Base-by-base conservation (phyloP, 768 basidiomycete genomes). In the Lactarius vividus region DNA sequence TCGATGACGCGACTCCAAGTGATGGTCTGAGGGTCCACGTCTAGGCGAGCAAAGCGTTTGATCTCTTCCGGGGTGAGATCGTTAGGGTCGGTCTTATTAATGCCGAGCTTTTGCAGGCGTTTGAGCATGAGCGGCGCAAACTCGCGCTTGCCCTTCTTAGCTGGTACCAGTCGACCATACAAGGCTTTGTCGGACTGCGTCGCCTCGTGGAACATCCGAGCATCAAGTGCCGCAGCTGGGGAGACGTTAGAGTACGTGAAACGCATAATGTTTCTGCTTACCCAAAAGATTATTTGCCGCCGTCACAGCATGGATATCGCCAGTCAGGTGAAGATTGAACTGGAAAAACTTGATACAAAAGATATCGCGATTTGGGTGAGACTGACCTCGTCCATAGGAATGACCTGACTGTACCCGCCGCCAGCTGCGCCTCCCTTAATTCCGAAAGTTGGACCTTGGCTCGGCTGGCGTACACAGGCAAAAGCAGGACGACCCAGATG, bases 391-490 rank as follows among this genome's bases (percentile, higher is more conserved):
- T 98, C 96, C 96, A 98, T 98, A 49, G 96, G 96, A 78, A 98
- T 98, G 73, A 99, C 92, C 75, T 97, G 96, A 75, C 93, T 94
- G 80, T 98, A 99, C 60, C 96, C 96, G 67, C 96, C 96, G 46
- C 97, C 96, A 52, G 96, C 96, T 42, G 96, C 96, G 72, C 96
- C 97, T 71, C 96, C 96, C 78, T 99, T 99, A 82, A 99, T 97
- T 71, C 96, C 96, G 75, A 98, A 99, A 0, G 96, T 98, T 39
- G 96, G 96, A 15, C 97, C 96, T 77, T 99, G 96, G 79, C 94
- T 95, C 4, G 97, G 97, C 75, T 99, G 97, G 62, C 96, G 89
- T 28, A 98, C 95, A 75, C 95, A 97, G 55, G 97, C 96, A 76
- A 97, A 98, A 11, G 94, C 85, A 37, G 93, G 89, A 62, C 96